These are phyloP conservation scores for Obelidium mucronatum DNA, from an alignment of 192 early-diverging fungal species.

Conservation along the genomic window DNA sequence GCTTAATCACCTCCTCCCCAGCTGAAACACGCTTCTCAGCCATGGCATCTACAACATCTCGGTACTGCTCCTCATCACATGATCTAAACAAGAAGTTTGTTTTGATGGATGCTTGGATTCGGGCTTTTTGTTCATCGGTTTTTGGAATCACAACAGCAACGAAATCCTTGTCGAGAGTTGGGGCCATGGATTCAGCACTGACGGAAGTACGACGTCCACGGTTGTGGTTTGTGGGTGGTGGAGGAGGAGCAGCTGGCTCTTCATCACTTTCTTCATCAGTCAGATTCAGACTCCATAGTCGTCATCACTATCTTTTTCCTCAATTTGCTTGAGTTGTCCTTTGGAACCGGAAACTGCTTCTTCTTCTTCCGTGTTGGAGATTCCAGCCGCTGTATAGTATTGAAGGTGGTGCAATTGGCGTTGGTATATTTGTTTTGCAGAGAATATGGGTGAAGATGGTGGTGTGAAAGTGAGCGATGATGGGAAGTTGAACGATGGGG, in stretches of 20 bases:
- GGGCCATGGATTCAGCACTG: conserved; percentile 98
- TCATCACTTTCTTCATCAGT: conserved; percentile 61
- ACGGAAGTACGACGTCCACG: conserved; percentile 94
- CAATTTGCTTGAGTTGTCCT: neutral
- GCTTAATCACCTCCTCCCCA: conserved; percentile 86
- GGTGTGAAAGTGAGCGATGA: no score
- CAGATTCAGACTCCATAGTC: no score
- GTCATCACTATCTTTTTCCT: conserved; percentile 17
- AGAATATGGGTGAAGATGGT: no score
- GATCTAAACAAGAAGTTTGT: conserved; percentile 95
- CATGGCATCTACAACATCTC: conserved; percentile 97
- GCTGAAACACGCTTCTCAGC: conserved; percentile 81
- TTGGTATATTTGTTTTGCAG: neutral
- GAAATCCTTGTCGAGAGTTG: conserved; percentile 83
- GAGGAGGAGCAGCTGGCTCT: conserved; percentile 67
- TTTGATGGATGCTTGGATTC: conserved; percentile 85
- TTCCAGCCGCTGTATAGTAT: conserved; percentile 11
- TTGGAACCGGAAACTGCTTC: neutral
- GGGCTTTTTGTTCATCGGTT: conserved; percentile 79
- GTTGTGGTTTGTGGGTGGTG: conserved; percentile 75
- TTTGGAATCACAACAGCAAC: conserved; percentile 91
- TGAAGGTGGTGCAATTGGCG: conserved; percentile 4
- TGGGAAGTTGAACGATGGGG: no score
- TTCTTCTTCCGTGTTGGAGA: neutral
- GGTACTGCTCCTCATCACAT: conserved; percentile 95